phyloP scores from a whole-genome alignment of 129 eudicot species.

The Helichrysum umbraculigerum region DNA sequence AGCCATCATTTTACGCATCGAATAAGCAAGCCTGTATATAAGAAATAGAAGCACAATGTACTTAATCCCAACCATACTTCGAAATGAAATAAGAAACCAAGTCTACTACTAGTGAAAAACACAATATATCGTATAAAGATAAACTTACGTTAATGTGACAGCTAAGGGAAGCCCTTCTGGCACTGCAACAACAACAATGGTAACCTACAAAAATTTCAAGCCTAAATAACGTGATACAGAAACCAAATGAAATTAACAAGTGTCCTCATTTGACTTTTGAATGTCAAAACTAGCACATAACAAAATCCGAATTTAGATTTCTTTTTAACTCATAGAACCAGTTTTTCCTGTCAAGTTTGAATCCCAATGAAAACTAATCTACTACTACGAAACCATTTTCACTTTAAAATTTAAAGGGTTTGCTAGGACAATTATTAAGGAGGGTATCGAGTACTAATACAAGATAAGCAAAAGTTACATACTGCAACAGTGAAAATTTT shows the following conservation, averaged over 20 bases:
- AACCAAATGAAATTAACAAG: constrained; percentile 9
- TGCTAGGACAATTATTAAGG: background rate
- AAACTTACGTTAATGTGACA: constrained; percentile 89
- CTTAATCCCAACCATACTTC: background rate
- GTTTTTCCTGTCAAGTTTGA: background rate
- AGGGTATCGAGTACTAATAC: constrained; percentile 2
- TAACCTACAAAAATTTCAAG: constrained; percentile 50
- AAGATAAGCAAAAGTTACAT: constrained; percentile 29
- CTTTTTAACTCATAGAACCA: constrained; percentile 16
- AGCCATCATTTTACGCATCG: constrained; percentile 99
- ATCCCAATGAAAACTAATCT: background rate
- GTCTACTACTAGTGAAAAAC: background rate
- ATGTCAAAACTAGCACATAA: constrained; percentile 13
- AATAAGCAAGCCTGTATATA: constrained; percentile 83
- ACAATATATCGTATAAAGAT: constrained; percentile 8
- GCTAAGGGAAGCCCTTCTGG: constrained; percentile 99
- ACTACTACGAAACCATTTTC: background rate
- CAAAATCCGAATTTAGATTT: background rate
- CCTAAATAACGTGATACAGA: constrained; percentile 22
- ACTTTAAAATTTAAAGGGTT: background rate
- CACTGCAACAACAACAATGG: constrained; percentile 97
- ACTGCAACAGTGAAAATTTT: constrained; percentile 91
- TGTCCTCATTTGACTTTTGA: background rate
- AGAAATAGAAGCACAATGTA: background rate
- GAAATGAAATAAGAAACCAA: constrained; percentile 3